Evolutionary conservation across 2,329 filamentous ascomycete genomes (phyloP).

Genomic region (Graphiopsis chlorocephala): DNA sequence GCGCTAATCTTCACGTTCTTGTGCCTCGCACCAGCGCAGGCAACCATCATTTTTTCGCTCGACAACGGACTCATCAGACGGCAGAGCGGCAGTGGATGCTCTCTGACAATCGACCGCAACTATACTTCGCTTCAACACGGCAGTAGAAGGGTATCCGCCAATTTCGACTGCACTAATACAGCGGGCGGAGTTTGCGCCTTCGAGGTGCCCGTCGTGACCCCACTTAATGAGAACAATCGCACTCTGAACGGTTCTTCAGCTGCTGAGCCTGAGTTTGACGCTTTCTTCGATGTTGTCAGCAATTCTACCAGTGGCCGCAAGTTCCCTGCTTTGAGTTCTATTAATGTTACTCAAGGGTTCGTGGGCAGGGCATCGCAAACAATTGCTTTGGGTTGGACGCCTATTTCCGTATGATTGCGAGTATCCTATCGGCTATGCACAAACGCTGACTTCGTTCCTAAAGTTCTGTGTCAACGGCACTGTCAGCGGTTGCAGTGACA

Average conservation of each 20-base stretch:
- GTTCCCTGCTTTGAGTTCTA: conserved; percentile 19
- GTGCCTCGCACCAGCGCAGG: neutral
- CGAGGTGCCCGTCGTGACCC: conserved; percentile 3
- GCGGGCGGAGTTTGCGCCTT: neutral
- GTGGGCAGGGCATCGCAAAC: neutral
- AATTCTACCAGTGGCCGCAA: conserved; percentile 6
- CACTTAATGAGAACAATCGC: conserved; percentile 17
- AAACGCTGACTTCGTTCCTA: neutral
- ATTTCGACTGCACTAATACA: neutral
- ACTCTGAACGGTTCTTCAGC: conserved; percentile 19
- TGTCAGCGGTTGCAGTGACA: conserved; percentile 12
- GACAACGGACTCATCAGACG: conserved; percentile 11
- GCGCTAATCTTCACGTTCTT: neutral
- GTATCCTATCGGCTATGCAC: neutral
- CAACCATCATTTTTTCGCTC: conserved; percentile 17
- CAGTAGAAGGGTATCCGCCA: neutral
- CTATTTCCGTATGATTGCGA: neutral
- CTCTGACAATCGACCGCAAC: conserved; percentile 9
- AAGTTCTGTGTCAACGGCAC: conserved; percentile 20
- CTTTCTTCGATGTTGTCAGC: conserved; percentile 18
- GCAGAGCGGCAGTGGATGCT: conserved; percentile 14
- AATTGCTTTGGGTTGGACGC: neutral
- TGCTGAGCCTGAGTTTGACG: conserved; percentile 17
- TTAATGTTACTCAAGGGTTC: conserved; percentile 3
- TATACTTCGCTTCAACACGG: conserved; percentile 3